Percentiles rank a stretch among this genome's conserved stretches.
Conservation (phyloP, 2,329 filamentous ascomycete species). For the Botryotinia calthae region DNA sequence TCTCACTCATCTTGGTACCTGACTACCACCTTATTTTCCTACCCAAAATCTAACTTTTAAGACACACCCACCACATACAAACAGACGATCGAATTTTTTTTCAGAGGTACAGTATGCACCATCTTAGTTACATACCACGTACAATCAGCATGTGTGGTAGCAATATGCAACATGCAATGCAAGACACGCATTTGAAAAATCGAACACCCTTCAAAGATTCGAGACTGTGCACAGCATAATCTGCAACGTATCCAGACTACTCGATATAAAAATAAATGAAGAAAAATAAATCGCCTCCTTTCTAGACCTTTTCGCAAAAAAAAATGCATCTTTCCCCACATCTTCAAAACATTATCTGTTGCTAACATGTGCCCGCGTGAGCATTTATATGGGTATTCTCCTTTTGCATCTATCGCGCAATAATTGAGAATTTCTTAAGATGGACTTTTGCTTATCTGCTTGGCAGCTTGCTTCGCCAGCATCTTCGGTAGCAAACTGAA, state of each 20-base stretch:
- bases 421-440: not conserved
- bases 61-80: not conserved
- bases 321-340: not conserved
- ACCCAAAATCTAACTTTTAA: slow-evolving; percentile 6
- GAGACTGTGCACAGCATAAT: not conserved
- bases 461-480: not conserved
- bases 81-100: not conserved
- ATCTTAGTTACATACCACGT: not conserved
- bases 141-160: not conserved
- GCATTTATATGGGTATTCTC: slow-evolving; percentile 1
- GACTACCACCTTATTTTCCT: slow-evolving; percentile 13
- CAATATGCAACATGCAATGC: slow-evolving; percentile 4
- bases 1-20: slow-evolving; percentile 14
- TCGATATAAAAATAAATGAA: not conserved
- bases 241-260: not conserved
- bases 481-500: not conserved
- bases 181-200: not conserved
- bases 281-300: not conserved
- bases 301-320: not conserved
- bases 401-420: not conserved
- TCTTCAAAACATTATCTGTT: not conserved
- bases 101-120: not conserved
- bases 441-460: not conserved
- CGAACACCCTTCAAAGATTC: slow-evolving; percentile 2
- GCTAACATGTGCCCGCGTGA: slow-evolving; percentile 12